Percentiles rank a stretch among this genome's conserved stretches.
Conservation (phyloP, 2,329 filamentous ascomycete genomes). For the Diaporthe aspalathi region DNA sequence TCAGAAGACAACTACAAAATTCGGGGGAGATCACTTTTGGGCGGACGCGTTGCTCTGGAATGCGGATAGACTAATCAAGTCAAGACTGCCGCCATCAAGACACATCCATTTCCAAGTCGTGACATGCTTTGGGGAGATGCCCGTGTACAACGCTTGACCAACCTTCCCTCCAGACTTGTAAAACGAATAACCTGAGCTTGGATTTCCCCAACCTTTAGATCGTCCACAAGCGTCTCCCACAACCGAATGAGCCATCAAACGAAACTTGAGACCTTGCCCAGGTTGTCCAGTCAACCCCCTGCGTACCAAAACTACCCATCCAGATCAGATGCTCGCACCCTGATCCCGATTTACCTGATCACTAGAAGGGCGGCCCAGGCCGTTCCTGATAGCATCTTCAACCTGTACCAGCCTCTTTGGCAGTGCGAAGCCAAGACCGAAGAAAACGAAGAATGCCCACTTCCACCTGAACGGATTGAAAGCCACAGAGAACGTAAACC, state of each 20-base stretch:
- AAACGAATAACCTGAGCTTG: neutral
- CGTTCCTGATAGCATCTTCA: slow-evolving; percentile 72
- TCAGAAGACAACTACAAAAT: neutral
- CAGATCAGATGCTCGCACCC: slow-evolving; percentile 32
- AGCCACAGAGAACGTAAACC: slow-evolving; percentile 82
- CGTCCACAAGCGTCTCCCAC: neutral
- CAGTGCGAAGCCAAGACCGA: slow-evolving; percentile 75
- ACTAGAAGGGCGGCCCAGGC: slow-evolving; percentile 50
- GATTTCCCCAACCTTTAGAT: neutral
- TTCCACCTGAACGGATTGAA: slow-evolving; percentile 93
- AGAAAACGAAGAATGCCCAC: slow-evolving; percentile 86
- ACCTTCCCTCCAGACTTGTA: neutral
- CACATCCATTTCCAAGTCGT: neutral
- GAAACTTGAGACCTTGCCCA: too few species aligned
- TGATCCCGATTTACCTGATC: slow-evolving; percentile 31
- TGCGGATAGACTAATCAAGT: neutral
- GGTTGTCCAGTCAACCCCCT: neutral
- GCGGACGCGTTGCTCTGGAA: neutral
- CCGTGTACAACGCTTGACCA: neutral
- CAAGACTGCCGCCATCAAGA: neutral
- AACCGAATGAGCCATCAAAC: neutral
- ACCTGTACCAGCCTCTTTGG: slow-evolving; percentile 74
- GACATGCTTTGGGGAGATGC: neutral
- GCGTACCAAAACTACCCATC: neutral
- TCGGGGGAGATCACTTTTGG: neutral